These are phyloP conservation scores for Fibroporia radiculosa DNA, from an alignment of 768 basidiomycete species.

Conservation along the genomic window DNA sequence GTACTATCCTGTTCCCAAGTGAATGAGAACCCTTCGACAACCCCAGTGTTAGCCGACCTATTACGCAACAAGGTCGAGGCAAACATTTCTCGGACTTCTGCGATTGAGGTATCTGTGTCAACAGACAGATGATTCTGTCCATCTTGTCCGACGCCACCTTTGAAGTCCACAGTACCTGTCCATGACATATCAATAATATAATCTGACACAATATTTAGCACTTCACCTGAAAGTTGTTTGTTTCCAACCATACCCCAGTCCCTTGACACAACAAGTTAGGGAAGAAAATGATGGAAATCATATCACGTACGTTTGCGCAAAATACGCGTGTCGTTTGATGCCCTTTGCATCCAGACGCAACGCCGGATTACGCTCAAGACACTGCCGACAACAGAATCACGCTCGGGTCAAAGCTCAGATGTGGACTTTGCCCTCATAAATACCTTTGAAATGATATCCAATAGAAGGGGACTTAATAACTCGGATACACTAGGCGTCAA, in stretches of 20 bases:
- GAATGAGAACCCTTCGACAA: constrained; percentile 1
- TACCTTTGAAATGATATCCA: constrained; percentile 42
- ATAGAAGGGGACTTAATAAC: constrained; percentile 23
- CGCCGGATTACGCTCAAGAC: constrained; percentile 47
- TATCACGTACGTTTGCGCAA: constrained; percentile 36
- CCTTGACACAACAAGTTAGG: constrained; percentile 1
- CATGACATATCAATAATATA: too few species aligned
- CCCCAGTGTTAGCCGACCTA: background rate
- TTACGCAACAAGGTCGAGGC: background rate
- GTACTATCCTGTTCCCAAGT: background rate
- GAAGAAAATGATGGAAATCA: background rate
- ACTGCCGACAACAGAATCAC: constrained; percentile 37
- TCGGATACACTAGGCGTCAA: constrained; percentile 20
- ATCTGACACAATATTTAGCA: too few species aligned
- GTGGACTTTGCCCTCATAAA: too few species aligned
- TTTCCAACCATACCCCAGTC: constrained; percentile 7
- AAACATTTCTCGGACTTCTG: background rate
- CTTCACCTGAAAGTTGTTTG: constrained; percentile 16
- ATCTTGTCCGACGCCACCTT: background rate
- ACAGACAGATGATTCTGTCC: background rate
- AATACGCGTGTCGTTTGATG: constrained; percentile 43
- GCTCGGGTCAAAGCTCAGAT: too few species aligned
- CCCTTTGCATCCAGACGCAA: constrained; percentile 33
- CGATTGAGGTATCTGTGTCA: background rate
- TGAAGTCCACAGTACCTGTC: too few species aligned